These are phyloP conservation scores for Colletotrichum liaoningense DNA, from an alignment of 2,329 filamentous ascomycete genomes.

Conservation along the genomic window DNA sequence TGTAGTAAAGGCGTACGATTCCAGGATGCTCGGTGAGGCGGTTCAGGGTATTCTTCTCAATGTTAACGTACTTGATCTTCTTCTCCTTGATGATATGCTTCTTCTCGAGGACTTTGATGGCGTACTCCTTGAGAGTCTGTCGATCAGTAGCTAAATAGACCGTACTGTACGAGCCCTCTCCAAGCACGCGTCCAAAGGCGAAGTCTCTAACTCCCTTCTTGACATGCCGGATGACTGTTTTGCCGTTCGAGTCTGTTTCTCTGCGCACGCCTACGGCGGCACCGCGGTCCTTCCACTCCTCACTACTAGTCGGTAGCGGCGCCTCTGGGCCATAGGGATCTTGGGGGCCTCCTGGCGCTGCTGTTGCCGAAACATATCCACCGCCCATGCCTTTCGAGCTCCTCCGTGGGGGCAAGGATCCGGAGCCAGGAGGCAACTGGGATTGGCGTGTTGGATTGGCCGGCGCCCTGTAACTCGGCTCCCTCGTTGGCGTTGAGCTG, in stretches of 20 bases:
- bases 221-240: conserved; percentile 82
- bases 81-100: conserved; percentile 99
- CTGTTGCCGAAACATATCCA: conserved; percentile 60
- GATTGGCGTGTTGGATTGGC: conserved; percentile 73
- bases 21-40: conserved; percentile 95
- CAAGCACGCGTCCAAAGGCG: conserved; percentile 88
- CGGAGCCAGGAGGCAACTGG: conserved; percentile 61
- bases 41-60: conserved; percentile 98
- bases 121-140: conserved; percentile 94
- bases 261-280: conserved; percentile 86
- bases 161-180: conserved; percentile 97
- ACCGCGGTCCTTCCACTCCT: conserved; percentile 96
- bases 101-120: conserved; percentile 98
- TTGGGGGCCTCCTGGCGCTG: conserved; percentile 53
- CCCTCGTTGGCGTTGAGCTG: conserved; percentile 70
- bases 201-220: conserved; percentile 99
- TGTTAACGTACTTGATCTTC: conserved; percentile 99
- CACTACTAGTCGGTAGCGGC: conserved; percentile 70
- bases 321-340: conserved; percentile 52
- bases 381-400: conserved; percentile 79
- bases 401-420: conserved; percentile 77
- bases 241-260: conserved; percentile 87
- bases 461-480: conserved; percentile 76
- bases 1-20: conserved; percentile 97
- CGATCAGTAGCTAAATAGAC: conserved; percentile 93